These are phyloP conservation scores for Phyllostachys edulis DNA, from an alignment of 176 grass and related monocot species.

Conservation along the genomic window DNA sequence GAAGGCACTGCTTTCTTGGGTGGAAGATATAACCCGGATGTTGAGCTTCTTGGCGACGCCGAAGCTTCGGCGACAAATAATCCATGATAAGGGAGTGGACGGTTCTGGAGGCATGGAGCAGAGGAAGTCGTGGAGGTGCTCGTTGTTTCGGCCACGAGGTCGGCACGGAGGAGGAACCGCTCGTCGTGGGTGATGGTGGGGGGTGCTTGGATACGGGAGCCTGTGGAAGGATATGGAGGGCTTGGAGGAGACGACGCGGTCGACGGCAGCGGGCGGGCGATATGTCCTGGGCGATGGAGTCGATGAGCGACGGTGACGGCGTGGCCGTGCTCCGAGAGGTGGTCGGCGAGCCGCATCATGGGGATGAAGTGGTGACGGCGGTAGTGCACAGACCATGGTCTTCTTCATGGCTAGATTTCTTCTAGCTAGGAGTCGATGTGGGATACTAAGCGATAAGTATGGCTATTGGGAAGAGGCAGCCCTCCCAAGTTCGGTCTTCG, in stretches of 20 bases:
- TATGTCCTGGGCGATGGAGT: not conserved
- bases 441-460: no score
- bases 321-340: slow-evolving; percentile 13
- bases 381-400: slow-evolving; percentile 42
- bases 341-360: slow-evolving; percentile 47
- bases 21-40: slow-evolving; percentile 14
- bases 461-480: no score
- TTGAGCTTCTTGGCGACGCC: slow-evolving; percentile 28
- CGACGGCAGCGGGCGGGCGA: not conserved
- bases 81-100: slow-evolving; percentile 42
- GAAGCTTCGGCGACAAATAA: slow-evolving; percentile 30
- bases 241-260: slow-evolving; percentile 11
- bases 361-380: slow-evolving; percentile 39
- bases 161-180: not conserved
- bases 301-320: slow-evolving; percentile 24
- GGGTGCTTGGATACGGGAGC: not conserved
- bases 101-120: not conserved
- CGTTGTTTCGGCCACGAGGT: slow-evolving; percentile 29
- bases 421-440: not conserved
- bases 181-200: not conserved
- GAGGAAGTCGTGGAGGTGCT: slow-evolving; percentile 23
- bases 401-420: not conserved
- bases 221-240: slow-evolving; percentile 35
- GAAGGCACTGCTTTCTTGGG: slow-evolving; percentile 30
- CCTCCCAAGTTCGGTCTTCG: no score